Base-by-base conservation (phyloP, 176 grass and related monocot genomes). In the Olyra latifolia region DNA sequence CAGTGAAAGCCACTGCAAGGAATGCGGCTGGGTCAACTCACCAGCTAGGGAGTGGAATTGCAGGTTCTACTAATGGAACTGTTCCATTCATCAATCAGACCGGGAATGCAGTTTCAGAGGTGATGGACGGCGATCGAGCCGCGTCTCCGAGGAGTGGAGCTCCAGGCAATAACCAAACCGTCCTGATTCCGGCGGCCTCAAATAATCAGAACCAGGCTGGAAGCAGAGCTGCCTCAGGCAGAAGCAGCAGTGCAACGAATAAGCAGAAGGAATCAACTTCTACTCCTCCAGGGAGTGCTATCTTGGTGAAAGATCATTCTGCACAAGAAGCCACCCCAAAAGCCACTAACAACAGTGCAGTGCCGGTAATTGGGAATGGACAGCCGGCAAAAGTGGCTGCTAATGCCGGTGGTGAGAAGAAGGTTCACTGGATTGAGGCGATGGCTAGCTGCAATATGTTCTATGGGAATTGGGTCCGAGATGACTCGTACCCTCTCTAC, bases 401-500 rank as follows among this genome's bases (percentile, higher is more conserved):
- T 43, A 71, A 41, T 43, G 46, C 53, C 11, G 80, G 67, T 35
- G 45, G 44, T 45, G 75, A 60, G 28, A 82, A 70, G 49, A 91
- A 75, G 62, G 27, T 47, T 66, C 75, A 96, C 20, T 91, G 54
- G 88, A 91, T 93, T 39, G 82, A 87, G 75, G 78, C 47, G 15
- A 93, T 99, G 93, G 84, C 88, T 59, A 76, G 68, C 59, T 99
- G 97, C 27, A 79, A 99, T 52, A 88, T 96, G 83, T 96, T 93
- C 79, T 81, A 83, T 16, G 97, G 97, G 30, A 89, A 84, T 6
- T 99, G 97, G 97, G 82, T 96, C 19, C 73, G 64, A 56, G 97
- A 99, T 48, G 85, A 99, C 63, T 90, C 91, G 29, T 96, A 95
- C 54, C 97, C 93, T 17, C 84, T 99, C 38, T 99, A 99, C 42